phyloP scores from a whole-genome alignment of 31 red algal species.

The Pterothamnion heteromorphum region DNA sequence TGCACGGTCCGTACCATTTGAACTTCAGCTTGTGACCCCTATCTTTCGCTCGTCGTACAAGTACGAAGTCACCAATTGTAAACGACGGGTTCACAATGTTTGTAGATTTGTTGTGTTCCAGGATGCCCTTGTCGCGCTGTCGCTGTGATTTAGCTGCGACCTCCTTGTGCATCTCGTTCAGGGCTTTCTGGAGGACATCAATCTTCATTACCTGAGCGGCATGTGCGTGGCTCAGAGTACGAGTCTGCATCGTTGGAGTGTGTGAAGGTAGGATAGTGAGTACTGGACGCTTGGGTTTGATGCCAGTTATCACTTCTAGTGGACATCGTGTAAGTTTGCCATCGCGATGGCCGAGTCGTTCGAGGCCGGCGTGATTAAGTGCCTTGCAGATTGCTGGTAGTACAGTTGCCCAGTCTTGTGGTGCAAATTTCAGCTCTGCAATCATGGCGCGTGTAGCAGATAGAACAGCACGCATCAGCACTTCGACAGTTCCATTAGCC shows the following conservation, averaged over 20 bases:
- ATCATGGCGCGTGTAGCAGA: neutral
- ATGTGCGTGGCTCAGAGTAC: neutral
- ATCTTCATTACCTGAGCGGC: slow-evolving; percentile 19
- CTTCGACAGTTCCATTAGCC: slow-evolving; percentile 43
- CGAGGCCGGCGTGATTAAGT: neutral
- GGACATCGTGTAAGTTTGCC: slow-evolving; percentile 1
- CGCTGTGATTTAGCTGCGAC: neutral
- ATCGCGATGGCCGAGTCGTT: neutral
- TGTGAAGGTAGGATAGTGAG: too few species aligned
- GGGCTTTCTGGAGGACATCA: neutral
- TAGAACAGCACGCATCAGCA: slow-evolving; percentile 10
- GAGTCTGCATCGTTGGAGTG: neutral
- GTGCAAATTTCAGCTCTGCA: neutral
- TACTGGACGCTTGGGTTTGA: too few species aligned
- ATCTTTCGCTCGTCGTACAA: slow-evolving; percentile 14
- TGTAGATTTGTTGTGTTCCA: neutral
- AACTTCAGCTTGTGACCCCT: neutral
- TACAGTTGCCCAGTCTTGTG: neutral
- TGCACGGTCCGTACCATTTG: slow-evolving; percentile 25
- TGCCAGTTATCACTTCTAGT: neutral
- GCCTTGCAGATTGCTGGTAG: neutral
- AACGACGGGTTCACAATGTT: slow-evolving; percentile 6
- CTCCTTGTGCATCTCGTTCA: slow-evolving; percentile 40
- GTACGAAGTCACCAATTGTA: slow-evolving; percentile 24
- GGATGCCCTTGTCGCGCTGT: neutral